phyloP scores from a whole-genome alignment of 306 rosid species.

The Canavalia ensiformis region DNA sequence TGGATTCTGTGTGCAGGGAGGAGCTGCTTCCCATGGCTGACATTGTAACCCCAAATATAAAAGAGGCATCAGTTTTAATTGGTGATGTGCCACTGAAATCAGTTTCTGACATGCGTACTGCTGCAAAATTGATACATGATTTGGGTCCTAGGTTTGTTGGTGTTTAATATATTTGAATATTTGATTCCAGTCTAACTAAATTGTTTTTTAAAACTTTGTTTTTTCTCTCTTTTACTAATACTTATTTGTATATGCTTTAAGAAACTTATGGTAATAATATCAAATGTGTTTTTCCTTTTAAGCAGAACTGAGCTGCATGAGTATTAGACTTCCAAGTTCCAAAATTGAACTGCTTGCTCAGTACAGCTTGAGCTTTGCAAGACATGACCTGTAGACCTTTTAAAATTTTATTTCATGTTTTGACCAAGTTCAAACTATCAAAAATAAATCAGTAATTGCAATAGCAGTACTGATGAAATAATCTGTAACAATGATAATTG shows the following conservation, averaged over 20 bases:
- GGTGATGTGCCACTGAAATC: slow-evolving; percentile 73
- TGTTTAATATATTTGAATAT: slow-evolving; percentile 26
- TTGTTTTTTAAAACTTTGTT: slow-evolving; percentile 19
- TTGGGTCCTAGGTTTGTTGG: slow-evolving; percentile 83
- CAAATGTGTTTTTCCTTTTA: neutral
- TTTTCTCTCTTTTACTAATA: slow-evolving; percentile 10
- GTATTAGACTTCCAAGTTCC: neutral
- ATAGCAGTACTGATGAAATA: slow-evolving; percentile 10
- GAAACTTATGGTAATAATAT: neutral
- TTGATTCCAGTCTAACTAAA: slow-evolving; percentile 28
- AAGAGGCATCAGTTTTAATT: slow-evolving; percentile 88
- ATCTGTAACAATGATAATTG: neutral
- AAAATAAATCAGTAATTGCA: slow-evolving; percentile 1
- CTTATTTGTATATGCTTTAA: neutral
- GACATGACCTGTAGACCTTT: neutral
- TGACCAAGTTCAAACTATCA: neutral
- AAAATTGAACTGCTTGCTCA: neutral
- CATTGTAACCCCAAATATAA: slow-evolving; percentile 90
- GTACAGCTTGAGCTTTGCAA: neutral
- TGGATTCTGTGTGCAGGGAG: slow-evolving; percentile 72
- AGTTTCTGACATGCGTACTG: slow-evolving; percentile 84
- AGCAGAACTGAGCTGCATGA: slow-evolving; percentile 13
- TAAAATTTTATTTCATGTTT: slow-evolving; percentile 9
- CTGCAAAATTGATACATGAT: slow-evolving; percentile 80
- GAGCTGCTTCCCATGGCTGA: slow-evolving; percentile 88